Conservation (phyloP, 768 basidiomycete genomes). For the Mycena leptocephala region DNA sequence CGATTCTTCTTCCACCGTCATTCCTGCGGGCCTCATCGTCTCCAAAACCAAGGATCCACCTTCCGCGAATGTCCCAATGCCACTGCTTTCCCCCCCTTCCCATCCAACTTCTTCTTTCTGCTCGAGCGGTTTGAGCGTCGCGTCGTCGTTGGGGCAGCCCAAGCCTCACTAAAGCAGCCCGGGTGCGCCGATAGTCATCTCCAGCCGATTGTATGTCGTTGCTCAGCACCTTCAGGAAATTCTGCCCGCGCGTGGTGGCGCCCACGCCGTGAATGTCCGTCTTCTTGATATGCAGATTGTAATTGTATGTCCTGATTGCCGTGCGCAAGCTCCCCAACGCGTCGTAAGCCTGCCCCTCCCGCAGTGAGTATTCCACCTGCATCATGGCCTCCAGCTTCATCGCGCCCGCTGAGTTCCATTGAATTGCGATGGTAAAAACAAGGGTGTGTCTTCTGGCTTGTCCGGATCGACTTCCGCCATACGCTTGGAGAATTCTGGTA, state of each 20-base stretch:
- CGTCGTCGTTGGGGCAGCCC: background rate
- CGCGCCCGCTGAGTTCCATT: background rate
- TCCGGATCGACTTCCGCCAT: background rate
- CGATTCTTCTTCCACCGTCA: background rate
- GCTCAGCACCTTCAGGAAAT: constrained; percentile 36
- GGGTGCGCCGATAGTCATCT: background rate
- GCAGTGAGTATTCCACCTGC: background rate
- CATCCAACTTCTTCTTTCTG: background rate
- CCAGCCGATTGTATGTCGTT: background rate
- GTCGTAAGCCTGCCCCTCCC: background rate
- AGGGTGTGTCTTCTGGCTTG: background rate
- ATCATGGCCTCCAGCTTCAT: background rate
- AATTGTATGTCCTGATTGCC: background rate
- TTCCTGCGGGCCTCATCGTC: too few species aligned
- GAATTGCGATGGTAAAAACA: background rate
- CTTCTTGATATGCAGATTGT: background rate
- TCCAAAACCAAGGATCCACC: background rate
- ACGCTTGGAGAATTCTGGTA: too few species aligned
- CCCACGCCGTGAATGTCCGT: background rate
- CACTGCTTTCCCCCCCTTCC: background rate
- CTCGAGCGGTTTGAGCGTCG: background rate
- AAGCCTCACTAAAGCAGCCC: background rate
- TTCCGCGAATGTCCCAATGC: background rate
- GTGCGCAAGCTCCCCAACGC: background rate
- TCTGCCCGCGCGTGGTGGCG: constrained; percentile 51